A percentile compares a stretch with the other conserved stretches of the same genome.
Evolutionary conservation across 768 basidiomycete genomes (phyloP).

Genomic region (Lentinus tigrinus): DNA sequence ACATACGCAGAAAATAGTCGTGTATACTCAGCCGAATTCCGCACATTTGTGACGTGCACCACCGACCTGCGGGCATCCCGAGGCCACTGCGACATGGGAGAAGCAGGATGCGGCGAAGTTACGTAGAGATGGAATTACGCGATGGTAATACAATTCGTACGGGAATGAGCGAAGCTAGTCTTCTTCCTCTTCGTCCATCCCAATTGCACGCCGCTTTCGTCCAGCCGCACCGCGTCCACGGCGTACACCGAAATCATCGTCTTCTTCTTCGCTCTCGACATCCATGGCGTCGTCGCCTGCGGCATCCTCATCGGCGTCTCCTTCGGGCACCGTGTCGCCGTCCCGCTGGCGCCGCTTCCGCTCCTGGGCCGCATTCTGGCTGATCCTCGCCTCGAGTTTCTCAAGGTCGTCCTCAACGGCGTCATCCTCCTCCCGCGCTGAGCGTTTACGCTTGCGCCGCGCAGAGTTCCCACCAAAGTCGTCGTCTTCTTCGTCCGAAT

Average conservation of each 20-base stretch:
- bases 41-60: background rate
- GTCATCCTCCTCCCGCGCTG: conserved; percentile 27
- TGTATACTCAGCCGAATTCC: background rate
- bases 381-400: conserved; percentile 66
- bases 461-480: conserved; percentile 12
- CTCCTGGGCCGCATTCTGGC: conserved; percentile 52
- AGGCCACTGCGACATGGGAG: background rate
- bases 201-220: conserved; percentile 57
- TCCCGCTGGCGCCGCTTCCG: conserved; percentile 42
- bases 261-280: conserved; percentile 74
- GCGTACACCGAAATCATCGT: conserved; percentile 68
- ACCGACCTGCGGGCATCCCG: background rate
- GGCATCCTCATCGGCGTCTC: conserved; percentile 28
- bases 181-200: conserved; percentile 68
- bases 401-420: conserved; percentile 65
- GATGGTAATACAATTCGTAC: background rate
- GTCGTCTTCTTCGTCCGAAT: conserved; percentile 62
- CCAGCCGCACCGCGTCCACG: conserved; percentile 47
- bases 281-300: conserved; percentile 58
- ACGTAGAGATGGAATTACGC: background rate
- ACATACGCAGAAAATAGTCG: background rate
- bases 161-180: conserved; percentile 26
- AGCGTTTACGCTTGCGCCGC: conserved; percentile 12
- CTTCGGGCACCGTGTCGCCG: conserved; percentile 30
- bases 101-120: background rate